A percentile compares a stretch with the other conserved stretches of the same genome.
phyloP scores from a whole-genome alignment of 164 flowering plant genomes.

The Chimonanthus praecox region DNA sequence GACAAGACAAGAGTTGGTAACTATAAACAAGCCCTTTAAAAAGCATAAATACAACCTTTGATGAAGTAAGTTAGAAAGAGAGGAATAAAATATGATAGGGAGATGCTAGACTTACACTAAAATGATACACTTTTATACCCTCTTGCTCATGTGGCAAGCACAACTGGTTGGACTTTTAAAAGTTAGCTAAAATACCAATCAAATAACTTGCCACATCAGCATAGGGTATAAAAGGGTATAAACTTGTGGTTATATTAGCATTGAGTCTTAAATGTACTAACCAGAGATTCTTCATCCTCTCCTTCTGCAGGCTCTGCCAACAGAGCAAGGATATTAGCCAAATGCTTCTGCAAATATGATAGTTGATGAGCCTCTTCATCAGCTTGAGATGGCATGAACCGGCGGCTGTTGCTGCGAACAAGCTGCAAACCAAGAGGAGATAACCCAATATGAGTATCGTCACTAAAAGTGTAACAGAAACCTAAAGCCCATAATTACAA shows the following conservation, averaged over 20 bases:
- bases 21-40: background rate
- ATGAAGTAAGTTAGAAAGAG: background rate
- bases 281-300: conserved; percentile 86
- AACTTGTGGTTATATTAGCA: too few relatives aligned
- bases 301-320: conserved; percentile 84
- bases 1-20: background rate
- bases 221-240: too few relatives aligned
- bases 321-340: conserved; percentile 83
- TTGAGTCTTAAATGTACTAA: conserved; percentile 23
- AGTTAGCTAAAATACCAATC: too few relatives aligned
- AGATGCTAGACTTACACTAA: background rate
- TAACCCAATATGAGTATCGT: too few relatives aligned
- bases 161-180: too few relatives aligned
- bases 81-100: background rate
- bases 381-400: conserved; percentile 89
- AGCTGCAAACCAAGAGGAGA: conserved; percentile 46
- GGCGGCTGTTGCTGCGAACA: conserved; percentile 88
- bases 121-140: background rate
- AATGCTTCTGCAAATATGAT: conserved; percentile 88
- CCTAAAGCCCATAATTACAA: background rate
- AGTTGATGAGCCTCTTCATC: conserved; percentile 98
- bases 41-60: background rate
- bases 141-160: too few relatives aligned
- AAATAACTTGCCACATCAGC: too few relatives aligned
- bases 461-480: background rate